Percentiles rank a stretch among this genome's conserved stretches.
These are phyloP conservation scores for Stromatinia cepivora DNA, from an alignment of 2,329 filamentous ascomycete species.

Conservation along the genomic window DNA sequence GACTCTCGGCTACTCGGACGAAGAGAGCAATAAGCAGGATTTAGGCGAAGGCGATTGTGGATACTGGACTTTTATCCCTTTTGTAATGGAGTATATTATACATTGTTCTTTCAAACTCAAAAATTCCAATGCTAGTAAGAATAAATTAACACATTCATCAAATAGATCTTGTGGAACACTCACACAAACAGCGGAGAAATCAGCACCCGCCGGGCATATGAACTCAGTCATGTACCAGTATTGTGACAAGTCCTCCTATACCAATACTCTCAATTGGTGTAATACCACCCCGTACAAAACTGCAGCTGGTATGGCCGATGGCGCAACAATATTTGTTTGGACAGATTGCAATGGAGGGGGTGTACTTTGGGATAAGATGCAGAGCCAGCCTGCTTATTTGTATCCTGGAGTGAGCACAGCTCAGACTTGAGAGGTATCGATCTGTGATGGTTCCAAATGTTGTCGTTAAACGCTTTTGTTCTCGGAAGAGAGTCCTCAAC, in stretches of 20 bases:
- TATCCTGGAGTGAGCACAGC: slow-evolving; percentile 1
- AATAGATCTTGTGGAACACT: slow-evolving; percentile 13
- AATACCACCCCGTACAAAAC: not conserved
- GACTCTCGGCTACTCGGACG: not conserved
- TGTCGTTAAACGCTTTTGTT: too few relatives aligned
- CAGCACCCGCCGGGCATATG: not conserved
- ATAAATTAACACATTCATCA: not conserved
- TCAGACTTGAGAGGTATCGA: not conserved
- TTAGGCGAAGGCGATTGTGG: not conserved
- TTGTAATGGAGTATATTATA: not conserved
- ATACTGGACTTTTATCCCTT: slow-evolving; percentile 16
- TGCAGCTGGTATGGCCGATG: not conserved
- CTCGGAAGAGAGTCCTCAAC: too few relatives aligned
- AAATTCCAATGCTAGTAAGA: not conserved
- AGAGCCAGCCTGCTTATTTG: not conserved
- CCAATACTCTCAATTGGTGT: not conserved
- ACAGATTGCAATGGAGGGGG: not conserved
- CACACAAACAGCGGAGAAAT: not conserved
- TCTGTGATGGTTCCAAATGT: too few relatives aligned
- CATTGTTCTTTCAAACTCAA: too few relatives aligned
- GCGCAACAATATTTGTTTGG: not conserved
- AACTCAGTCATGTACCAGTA: not conserved
- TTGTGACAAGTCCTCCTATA: not conserved
- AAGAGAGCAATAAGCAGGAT: not conserved
- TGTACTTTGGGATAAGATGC: not conserved